Percentiles rank a stretch among this genome's conserved stretches.
phyloP scores from a whole-genome alignment of 305 asterid genomes.

The Rubia occidens region DNA sequence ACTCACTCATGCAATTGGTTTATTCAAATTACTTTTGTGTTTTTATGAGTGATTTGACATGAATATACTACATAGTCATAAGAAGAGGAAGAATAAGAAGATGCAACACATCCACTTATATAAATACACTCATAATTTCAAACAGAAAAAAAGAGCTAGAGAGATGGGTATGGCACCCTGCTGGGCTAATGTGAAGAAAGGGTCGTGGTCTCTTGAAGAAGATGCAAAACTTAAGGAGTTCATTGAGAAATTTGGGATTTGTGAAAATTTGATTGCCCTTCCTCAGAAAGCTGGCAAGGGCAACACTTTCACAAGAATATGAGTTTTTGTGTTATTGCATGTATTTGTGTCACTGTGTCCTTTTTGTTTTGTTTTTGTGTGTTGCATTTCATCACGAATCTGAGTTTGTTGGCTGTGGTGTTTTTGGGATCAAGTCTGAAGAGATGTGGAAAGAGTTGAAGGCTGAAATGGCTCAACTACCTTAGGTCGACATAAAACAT shows the following conservation, averaged over 20 bases:
- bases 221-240: too few relatives aligned
- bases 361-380: not conserved
- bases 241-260: too few relatives aligned
- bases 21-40: too few relatives aligned
- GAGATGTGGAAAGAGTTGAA: slow-evolving; percentile 22
- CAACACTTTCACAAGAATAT: not conserved
- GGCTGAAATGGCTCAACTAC: slow-evolving; percentile 46
- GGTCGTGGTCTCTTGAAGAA: slow-evolving; percentile 56
- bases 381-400: not conserved
- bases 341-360: too few relatives aligned
- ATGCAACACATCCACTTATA: too few relatives aligned
- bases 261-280: slow-evolving; percentile 85
- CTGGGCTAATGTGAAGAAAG: slow-evolving; percentile 86
- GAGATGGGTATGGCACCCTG: slow-evolving; percentile 93
- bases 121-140: too few relatives aligned
- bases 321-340: not conserved
- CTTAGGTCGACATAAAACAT: slow-evolving; percentile 43
- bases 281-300: slow-evolving; percentile 74
- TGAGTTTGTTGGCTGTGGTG: not conserved
- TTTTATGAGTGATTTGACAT: too few relatives aligned
- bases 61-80: too few relatives aligned
- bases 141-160: slow-evolving; percentile 13
- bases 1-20: too few relatives aligned
- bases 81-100: too few relatives aligned
- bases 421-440: too few relatives aligned